These are phyloP conservation scores for Yarrowia osloensis DNA, from an alignment of 805 yeast species.

Conservation along the genomic window DNA sequence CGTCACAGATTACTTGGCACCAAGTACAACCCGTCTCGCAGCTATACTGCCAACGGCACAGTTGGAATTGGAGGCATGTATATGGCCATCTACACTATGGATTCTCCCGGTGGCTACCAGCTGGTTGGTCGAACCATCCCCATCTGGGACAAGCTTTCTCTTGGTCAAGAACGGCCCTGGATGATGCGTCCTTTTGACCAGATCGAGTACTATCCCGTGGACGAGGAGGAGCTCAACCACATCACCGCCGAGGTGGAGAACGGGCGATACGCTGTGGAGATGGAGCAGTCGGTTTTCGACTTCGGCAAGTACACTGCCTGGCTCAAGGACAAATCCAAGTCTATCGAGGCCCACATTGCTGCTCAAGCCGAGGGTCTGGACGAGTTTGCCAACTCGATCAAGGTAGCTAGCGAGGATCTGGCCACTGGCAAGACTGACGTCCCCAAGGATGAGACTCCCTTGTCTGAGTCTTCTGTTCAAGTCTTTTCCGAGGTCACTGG, in stretches of 20 bases:
- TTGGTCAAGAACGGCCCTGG: slow-evolving; percentile 83
- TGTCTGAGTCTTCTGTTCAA: slow-evolving; percentile 65
- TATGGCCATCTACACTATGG: slow-evolving; percentile 98
- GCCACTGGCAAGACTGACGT: slow-evolving; percentile 62
- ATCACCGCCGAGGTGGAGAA: slow-evolving; percentile 72
- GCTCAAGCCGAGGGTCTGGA: slow-evolving; percentile 81
- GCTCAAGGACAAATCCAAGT: slow-evolving; percentile 70
- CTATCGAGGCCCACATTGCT: slow-evolving; percentile 65
- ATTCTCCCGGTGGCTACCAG: slow-evolving; percentile 98
- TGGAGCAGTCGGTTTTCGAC: slow-evolving; percentile 80
- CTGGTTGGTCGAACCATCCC: slow-evolving; percentile 95
- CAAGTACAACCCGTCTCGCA: slow-evolving; percentile 94
- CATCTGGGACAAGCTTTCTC: slow-evolving; percentile 90
- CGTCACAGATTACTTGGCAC: slow-evolving; percentile 90
- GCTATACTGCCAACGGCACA: slow-evolving; percentile 93
- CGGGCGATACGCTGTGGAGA: slow-evolving; percentile 76
- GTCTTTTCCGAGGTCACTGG: slow-evolving; percentile 97
- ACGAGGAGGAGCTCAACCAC: slow-evolving; percentile 76
- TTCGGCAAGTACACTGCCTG: slow-evolving; percentile 75
- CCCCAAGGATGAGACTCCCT: slow-evolving; percentile 39
- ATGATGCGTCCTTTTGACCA: slow-evolving; percentile 89
- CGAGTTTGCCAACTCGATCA: slow-evolving; percentile 82
- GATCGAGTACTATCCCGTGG: slow-evolving; percentile 89
- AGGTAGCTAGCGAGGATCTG: slow-evolving; percentile 74
- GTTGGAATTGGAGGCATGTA: slow-evolving; percentile 99